Evolutionary conservation across 352 stramenopile genomes (phyloP).

Genomic region (Globisporangium nodosum): DNA sequence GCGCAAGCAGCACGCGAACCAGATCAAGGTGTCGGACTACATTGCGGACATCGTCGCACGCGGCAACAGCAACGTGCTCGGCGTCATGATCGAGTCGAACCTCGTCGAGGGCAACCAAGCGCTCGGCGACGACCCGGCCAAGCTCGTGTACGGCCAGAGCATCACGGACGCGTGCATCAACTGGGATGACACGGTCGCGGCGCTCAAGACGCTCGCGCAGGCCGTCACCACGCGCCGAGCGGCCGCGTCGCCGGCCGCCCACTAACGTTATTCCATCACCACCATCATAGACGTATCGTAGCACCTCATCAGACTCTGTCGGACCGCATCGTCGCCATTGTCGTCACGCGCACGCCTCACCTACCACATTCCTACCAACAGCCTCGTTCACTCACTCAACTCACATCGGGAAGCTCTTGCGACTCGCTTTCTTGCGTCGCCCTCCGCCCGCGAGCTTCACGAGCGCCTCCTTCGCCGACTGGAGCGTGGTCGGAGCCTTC

Average conservation of each 20-base stretch:
- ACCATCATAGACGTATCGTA: not conserved
- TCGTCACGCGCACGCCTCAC: not conserved
- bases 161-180: slow-evolving; percentile 86
- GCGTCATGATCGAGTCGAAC: slow-evolving; percentile 89
- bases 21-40: slow-evolving; percentile 72
- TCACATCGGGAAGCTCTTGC: slow-evolving; percentile 17
- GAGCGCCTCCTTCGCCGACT: slow-evolving; percentile 8
- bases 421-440: slow-evolving; percentile 8
- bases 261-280: not conserved
- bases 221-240: slow-evolving; percentile 45
- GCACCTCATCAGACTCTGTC: no score
- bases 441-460: slow-evolving; percentile 4
- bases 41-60: slow-evolving; percentile 53
- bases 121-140: slow-evolving; percentile 54
- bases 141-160: slow-evolving; percentile 81
- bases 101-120: slow-evolving; percentile 83
- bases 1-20: slow-evolving; percentile 32
- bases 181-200: slow-evolving; percentile 74
- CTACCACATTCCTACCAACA: not conserved
- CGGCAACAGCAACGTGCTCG: slow-evolving; percentile 65
- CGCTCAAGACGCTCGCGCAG: slow-evolving; percentile 48
- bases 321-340: no score
- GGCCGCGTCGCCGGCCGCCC: slow-evolving; percentile 5
- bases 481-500: slow-evolving; percentile 12
- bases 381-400: not conserved